Conservation (phyloP, 1,139 yeast species). For the Magnusiomyces paraingens region DNA sequence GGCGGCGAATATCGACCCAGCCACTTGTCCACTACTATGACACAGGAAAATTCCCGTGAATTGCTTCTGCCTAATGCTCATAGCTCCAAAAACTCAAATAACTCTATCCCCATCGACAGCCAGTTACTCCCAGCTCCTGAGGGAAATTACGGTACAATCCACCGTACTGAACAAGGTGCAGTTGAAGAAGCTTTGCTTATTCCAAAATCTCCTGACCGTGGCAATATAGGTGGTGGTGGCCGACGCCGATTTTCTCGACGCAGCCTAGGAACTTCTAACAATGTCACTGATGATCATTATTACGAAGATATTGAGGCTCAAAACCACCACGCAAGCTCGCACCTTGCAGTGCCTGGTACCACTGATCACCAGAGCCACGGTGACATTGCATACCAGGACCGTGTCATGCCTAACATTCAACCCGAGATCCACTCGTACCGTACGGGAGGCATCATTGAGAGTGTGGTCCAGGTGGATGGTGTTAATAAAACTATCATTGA, state of each 20-base stretch:
- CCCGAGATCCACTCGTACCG: slow-evolving; percentile 29
- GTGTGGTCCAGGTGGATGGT: slow-evolving; percentile 78
- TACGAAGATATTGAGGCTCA: background rate
- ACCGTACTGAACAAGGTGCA: slow-evolving; percentile 49
- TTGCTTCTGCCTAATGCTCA: too few species aligned
- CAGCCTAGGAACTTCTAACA: background rate
- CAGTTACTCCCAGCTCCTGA: slow-evolving; percentile 8
- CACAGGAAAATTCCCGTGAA: too few species aligned
- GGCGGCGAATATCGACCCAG: too few species aligned
- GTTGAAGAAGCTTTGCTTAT: slow-evolving; percentile 21
- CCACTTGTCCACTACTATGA: too few species aligned
- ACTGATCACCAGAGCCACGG: slow-evolving; percentile 8
- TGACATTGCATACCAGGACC: slow-evolving; percentile 17
- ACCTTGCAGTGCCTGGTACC: background rate
- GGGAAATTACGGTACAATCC: slow-evolving; percentile 37
- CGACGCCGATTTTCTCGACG: background rate
- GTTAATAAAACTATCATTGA: slow-evolving; percentile 83
- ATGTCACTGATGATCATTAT: background rate
- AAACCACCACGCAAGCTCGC: background rate
- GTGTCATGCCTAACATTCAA: slow-evolving; percentile 12
- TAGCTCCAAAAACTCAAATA: too few species aligned
- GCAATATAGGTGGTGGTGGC: too few species aligned
- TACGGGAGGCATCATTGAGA: slow-evolving; percentile 73
- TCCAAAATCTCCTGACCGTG: background rate
- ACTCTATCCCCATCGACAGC: background rate